Evolutionary conservation across 768 basidiomycete genomes (phyloP).

Genomic region (Collybia mongolica): DNA sequence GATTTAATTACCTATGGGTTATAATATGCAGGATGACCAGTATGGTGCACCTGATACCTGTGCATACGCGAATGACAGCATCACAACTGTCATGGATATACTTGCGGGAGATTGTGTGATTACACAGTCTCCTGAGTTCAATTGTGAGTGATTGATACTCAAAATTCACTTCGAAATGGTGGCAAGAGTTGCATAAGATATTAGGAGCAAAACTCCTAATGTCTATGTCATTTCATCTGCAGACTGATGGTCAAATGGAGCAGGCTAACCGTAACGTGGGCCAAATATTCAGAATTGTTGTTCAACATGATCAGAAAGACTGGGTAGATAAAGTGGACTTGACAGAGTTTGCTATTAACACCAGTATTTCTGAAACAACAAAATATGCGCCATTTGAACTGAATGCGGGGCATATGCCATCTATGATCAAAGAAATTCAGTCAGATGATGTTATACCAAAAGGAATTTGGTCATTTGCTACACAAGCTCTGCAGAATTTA

Average conservation of each 20-base stretch:
- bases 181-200: not conserved
- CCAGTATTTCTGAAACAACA: conserved; percentile 21
- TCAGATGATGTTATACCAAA: not conserved
- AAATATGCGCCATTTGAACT: conserved; percentile 32
- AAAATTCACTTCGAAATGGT: not conserved
- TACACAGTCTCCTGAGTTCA: not conserved
- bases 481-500: conserved; percentile 20
- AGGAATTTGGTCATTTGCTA: conserved; percentile 22
- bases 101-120: not conserved
- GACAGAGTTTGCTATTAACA: conserved; percentile 37
- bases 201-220: not conserved
- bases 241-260: conserved; percentile 4
- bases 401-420: conserved; percentile 21
- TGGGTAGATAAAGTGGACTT: conserved; percentile 29
- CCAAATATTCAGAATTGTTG: conserved; percentile 25
- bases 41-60: not conserved
- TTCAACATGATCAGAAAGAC: conserved; percentile 18
- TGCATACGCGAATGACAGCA: not conserved
- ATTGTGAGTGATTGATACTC: not conserved
- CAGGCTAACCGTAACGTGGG: conserved; percentile 22
- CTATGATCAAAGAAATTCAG: conserved; percentile 15
- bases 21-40: not conserved
- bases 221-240: not conserved
- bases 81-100: not conserved
- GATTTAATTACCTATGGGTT: not conserved